These are phyloP conservation scores for Xerocomus amazonicus DNA, from an alignment of 1,284 basidiomycete species.

Conservation along the genomic window DNA sequence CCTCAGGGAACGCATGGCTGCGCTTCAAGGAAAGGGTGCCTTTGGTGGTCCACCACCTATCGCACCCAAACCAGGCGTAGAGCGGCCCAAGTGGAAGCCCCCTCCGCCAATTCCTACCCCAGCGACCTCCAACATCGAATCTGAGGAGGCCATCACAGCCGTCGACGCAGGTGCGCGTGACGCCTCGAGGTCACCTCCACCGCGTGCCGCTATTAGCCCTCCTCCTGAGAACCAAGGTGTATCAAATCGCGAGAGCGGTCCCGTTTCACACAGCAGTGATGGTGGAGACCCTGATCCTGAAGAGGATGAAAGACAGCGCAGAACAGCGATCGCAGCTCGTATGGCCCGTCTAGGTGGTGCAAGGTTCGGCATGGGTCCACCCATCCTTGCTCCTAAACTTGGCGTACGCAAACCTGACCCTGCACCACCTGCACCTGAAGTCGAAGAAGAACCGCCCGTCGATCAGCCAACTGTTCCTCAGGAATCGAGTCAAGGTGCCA, in stretches of 20 bases:
- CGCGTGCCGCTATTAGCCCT: slow-evolving; percentile 16
- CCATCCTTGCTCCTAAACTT: slow-evolving; percentile 59
- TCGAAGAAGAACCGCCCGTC: slow-evolving; percentile 10
- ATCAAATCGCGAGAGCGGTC: slow-evolving; percentile 22
- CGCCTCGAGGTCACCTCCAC: slow-evolving; percentile 30
- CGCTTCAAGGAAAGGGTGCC: slow-evolving; percentile 73
- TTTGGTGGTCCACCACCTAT: slow-evolving; percentile 60
- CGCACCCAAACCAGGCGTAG: slow-evolving; percentile 57
- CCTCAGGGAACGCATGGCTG: slow-evolving; percentile 90
- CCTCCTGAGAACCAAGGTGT: slow-evolving; percentile 7
- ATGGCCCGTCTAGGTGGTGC: slow-evolving; percentile 89
- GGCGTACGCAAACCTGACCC: slow-evolving; percentile 16
- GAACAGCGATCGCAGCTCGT: slow-evolving; percentile 79
- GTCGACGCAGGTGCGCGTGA: slow-evolving; percentile 20
- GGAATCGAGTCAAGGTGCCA: slow-evolving; percentile 20
- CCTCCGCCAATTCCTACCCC: slow-evolving; percentile 47
- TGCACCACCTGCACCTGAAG: slow-evolving; percentile 6
- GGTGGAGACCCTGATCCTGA: slow-evolving; percentile 56
- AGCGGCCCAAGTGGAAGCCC: slow-evolving; percentile 82
- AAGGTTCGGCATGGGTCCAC: slow-evolving; percentile 75
- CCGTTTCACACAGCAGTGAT: slow-evolving; percentile 28
- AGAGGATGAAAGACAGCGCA: slow-evolving; percentile 76
- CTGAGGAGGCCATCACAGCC: slow-evolving; percentile 27
- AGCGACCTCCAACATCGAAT: slow-evolving; percentile 39
- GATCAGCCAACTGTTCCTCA: slow-evolving; percentile 7